Base-by-base conservation (phyloP, 768 basidiomycete genomes). In the Panaeolus papilionaceus region DNA sequence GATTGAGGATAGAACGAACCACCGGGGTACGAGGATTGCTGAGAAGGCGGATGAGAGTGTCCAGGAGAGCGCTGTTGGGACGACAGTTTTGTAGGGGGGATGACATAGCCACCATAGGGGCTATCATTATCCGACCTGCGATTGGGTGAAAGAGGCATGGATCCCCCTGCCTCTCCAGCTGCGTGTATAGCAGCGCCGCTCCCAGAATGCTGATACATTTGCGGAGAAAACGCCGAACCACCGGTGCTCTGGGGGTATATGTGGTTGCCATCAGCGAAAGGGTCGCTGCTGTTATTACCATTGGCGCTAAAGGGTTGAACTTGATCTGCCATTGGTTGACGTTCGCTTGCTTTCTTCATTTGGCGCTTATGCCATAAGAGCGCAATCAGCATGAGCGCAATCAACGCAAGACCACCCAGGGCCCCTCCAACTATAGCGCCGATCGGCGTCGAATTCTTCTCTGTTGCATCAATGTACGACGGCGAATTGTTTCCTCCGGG, bases 311-410 rank as follows among this genome's bases (percentile, higher is more conserved):
- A 44, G 14, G 42, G 42, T 44, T 44, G 42, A 44, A 44, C 8
- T 49, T 49, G 47, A 49, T 49, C 47, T 6, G 47, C 8, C 47
- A 26, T 33, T 11, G 14, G n/a, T 26, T 12, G 47, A 8, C 47
- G 47, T 1, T 51, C 47, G 20, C 33, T 28, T 5, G 37, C 28
- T 33, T 58, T 58, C 20, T 37, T 58, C 54, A 58, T 58, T 33
- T 58, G 54, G 26, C 54, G 26, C 54, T 58, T 58, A 58, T 58
- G 54, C 54, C 54, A 58, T 18, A 58, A 58, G 16, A 58, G 33
- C 16, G 54, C 54, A 12, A 58, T 58, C 14, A 28, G 9, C 54
- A 37, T 58, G 14, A 58, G 16, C 14, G 28, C 54, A 58, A 58
- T 58, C 20, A 58, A 58, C 28, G 54, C 54, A 14, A 58, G 54